A percentile compares a stretch with the other conserved stretches of the same genome.
Evolutionary conservation across 306 rosid genomes (phyloP).

Genomic region (Alnus rubra): DNA sequence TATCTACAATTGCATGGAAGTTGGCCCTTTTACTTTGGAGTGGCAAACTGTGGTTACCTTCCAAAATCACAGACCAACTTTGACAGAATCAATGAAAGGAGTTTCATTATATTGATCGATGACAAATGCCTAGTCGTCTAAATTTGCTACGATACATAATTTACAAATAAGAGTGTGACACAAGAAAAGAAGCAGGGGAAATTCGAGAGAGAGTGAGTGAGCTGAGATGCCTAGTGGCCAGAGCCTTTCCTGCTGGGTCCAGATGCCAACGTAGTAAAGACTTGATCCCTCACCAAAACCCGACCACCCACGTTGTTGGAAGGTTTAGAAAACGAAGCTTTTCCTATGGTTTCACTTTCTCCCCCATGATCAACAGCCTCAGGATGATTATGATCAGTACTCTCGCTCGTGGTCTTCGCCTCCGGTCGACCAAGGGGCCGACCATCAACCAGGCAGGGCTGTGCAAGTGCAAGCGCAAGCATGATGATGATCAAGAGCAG

Average conservation of each 20-base stretch:
- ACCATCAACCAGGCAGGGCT: conserved; percentile 26
- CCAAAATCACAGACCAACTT: neutral
- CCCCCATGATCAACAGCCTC: conserved; percentile 15
- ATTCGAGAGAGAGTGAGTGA: neutral
- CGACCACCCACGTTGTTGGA: conserved; percentile 3
- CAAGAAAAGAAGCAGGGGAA: neutral
- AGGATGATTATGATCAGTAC: conserved; percentile 3
- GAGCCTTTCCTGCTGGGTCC: conserved; percentile 86
- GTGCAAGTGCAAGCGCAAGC: conserved; percentile 31
- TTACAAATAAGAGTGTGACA: neutral
- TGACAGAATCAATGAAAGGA: neutral
- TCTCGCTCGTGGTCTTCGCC: neutral
- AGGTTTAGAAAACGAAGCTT: too few relatives aligned
- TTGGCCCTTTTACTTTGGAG: neutral
- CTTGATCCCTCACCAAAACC: conserved; percentile 34
- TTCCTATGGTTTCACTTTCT: neutral
- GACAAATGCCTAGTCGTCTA: neutral
- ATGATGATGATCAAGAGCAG: conserved; percentile 28
- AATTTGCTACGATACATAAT: neutral
- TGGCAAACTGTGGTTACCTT: neutral
- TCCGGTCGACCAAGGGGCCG: conserved; percentile 40
- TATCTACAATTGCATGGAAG: neutral
- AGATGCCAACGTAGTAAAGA: conserved; percentile 55
- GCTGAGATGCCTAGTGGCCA: conserved; percentile 53
- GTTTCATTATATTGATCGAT: neutral